Evolutionary conservation across 139 green algal genomes (phyloP), one percentile per base, ranked within the genome.

Genomic region (Picochlorum costavermella): DNA sequence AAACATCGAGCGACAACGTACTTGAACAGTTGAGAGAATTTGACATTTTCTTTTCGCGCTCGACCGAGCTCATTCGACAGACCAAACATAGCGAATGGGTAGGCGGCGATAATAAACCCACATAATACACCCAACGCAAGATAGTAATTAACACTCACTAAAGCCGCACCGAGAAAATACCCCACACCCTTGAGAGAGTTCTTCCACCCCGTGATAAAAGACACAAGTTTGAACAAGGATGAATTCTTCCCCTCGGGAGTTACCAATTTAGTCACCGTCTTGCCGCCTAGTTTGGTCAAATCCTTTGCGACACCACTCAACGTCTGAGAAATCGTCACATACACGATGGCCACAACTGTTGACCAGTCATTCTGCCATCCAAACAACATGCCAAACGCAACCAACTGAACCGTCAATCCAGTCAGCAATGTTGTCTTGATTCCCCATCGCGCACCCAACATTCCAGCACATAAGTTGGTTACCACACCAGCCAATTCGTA

Each of bases 201-300:
- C 65, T 95, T 95, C 51, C 77, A 83, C 0, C 88, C 88, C 0
- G 88, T 93, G 72, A 95, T 90, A 60, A 85, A 75, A 2, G 83
- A 84, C 10, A 95, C 88, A 16, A 94, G 68, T 70, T 86, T 86
- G 77, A 95, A 95, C 23, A 95, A 78, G 13, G 40, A 59, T 16
- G 56, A 65, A 46, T 83, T 65, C 46, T 88, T 83, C 55, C 88
- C 86, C 11, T 90, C 85, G 2, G 88, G 88, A 3, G 88, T 95
- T n/a, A 95, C 84, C 2, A 87, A 72, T 69, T 89, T 89, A 43
- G 83, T 90, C 4, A 91, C 84, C 0, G 86, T 90, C 75, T 94
- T 94, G 29, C 87, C 86, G 0, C 88, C 88, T 10, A 95, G 74
- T 79, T 95, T 95, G 20, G 83, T 90, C 16, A 95, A 73, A 69